These are phyloP conservation scores for Botryotinia narcissicola DNA, from an alignment of 2,329 filamentous ascomycete genomes.

Conservation along the genomic window DNA sequence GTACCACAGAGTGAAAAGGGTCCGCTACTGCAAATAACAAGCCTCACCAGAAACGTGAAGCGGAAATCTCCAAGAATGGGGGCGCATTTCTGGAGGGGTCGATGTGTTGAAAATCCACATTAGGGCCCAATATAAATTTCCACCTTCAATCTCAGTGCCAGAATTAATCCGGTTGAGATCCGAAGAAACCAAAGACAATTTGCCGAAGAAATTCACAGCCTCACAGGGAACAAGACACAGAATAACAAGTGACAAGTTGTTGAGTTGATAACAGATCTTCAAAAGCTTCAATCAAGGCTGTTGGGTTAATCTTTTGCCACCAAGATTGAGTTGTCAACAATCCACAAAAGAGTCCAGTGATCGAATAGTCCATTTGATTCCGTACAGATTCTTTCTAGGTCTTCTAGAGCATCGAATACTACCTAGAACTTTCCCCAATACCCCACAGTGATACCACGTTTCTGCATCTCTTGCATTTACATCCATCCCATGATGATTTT, in stretches of 20 bases:
- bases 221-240: neutral
- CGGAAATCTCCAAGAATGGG: constrained; percentile 12
- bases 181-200: neutral
- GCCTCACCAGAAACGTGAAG: neutral
- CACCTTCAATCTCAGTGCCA: constrained; percentile 3
- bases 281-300: neutral
- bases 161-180: constrained; percentile 9
- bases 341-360: constrained; percentile 1
- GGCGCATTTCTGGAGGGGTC: neutral
- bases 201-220: neutral
- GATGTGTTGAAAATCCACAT: neutral
- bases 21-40: constrained; percentile 12
- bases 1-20: constrained; percentile 7
- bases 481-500: neutral
- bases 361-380: constrained; percentile 10
- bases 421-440: constrained; percentile 12
- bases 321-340: constrained; percentile 7
- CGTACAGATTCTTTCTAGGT: neutral
- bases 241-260: too few relatives aligned
- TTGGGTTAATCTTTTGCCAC: constrained; percentile 6
- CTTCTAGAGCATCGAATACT: neutral
- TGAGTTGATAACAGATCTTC: constrained; percentile 1
- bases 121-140: neutral
- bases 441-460: constrained; percentile 11
- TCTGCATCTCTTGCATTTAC: constrained; percentile 7